These are phyloP conservation scores for Eustoma russellianum DNA, from an alignment of 257 asterid genomes.

Conservation along the genomic window DNA sequence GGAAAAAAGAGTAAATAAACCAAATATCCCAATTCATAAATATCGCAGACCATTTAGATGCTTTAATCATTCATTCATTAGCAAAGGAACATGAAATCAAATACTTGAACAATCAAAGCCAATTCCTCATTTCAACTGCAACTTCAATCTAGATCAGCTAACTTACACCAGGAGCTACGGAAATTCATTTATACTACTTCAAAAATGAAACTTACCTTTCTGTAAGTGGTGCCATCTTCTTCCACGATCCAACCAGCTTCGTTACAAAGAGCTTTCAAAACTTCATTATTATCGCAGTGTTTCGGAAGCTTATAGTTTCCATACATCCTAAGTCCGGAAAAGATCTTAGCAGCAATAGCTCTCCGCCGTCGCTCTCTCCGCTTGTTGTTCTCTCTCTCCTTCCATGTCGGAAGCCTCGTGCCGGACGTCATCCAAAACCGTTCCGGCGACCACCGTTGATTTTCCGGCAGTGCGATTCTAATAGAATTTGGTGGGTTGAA, in stretches of 20 bases:
- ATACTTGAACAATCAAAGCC: no score
- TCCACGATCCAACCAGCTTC: conserved; percentile 96
- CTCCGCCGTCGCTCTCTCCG: conserved; percentile 90
- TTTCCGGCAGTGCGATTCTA: conserved; percentile 4
- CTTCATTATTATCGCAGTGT: conserved; percentile 96
- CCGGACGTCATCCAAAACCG: conserved; percentile 70
- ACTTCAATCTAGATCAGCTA: not conserved
- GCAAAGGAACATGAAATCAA: no score
- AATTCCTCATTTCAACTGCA: not conserved
- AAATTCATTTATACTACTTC: not conserved
- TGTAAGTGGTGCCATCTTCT: conserved; percentile 86
- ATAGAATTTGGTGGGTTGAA: conserved; percentile 6
- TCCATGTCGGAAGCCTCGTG: conserved; percentile 87
- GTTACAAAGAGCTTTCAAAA: conserved; percentile 77
- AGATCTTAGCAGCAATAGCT: conserved; percentile 95
- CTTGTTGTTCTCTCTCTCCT: conserved; percentile 95
- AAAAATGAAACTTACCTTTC: conserved; percentile 45
- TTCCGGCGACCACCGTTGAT: conserved; percentile 10
- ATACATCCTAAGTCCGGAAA: conserved; percentile 79
- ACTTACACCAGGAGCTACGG: not conserved
- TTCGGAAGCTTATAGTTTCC: conserved; percentile 89
- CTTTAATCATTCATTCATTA: no score
- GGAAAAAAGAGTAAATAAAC: no score
- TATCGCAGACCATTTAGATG: no score
- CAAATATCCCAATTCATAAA: no score